phyloP scores from a whole-genome alignment of 2,329 filamentous ascomycete genomes.

The Epichloe amarillans region DNA sequence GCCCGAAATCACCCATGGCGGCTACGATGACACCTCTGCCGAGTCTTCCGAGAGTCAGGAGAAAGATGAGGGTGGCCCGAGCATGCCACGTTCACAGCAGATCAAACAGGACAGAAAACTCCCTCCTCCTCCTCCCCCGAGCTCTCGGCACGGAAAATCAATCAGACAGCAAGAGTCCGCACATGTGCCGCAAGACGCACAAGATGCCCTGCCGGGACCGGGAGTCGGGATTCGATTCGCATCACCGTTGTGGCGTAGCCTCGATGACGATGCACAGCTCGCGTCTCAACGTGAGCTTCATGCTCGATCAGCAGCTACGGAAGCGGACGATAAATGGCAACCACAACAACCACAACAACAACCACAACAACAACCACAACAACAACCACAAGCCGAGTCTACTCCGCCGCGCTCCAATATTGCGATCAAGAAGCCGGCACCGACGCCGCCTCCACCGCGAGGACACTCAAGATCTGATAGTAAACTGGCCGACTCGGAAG shows the following conservation, averaged over 20 bases:
- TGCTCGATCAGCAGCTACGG: slow-evolving; percentile 28
- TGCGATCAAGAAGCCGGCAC: slow-evolving; percentile 29
- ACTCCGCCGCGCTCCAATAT: slow-evolving; percentile 6
- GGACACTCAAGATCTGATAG: slow-evolving; percentile 34
- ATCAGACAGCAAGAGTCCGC: slow-evolving; percentile 31
- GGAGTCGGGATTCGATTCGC: slow-evolving; percentile 29
- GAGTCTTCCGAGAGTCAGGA: slow-evolving; percentile 3
- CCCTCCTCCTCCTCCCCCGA: slow-evolving; percentile 42
- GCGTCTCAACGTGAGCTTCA: slow-evolving; percentile 38
- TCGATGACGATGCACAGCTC: slow-evolving; percentile 34
- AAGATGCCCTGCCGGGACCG: not conserved
- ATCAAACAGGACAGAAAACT: slow-evolving; percentile 39
- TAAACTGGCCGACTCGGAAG: slow-evolving; percentile 25
- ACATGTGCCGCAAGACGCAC: not conserved
- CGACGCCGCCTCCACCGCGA: slow-evolving; percentile 37
- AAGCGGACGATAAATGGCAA: not conserved
- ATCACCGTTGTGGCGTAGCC: slow-evolving; percentile 28
- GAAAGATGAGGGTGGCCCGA: not conserved
- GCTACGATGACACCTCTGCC: not conserved
- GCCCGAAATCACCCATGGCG: not conserved
- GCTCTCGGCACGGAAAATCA: slow-evolving; percentile 64
- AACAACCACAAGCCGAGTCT: not conserved
- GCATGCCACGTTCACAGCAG: not conserved
- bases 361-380: too few relatives aligned
- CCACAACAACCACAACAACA: not conserved